These are phyloP conservation scores for Xerocomus amazonicus DNA, from an alignment of 1,284 basidiomycete genomes.

Conservation along the genomic window DNA sequence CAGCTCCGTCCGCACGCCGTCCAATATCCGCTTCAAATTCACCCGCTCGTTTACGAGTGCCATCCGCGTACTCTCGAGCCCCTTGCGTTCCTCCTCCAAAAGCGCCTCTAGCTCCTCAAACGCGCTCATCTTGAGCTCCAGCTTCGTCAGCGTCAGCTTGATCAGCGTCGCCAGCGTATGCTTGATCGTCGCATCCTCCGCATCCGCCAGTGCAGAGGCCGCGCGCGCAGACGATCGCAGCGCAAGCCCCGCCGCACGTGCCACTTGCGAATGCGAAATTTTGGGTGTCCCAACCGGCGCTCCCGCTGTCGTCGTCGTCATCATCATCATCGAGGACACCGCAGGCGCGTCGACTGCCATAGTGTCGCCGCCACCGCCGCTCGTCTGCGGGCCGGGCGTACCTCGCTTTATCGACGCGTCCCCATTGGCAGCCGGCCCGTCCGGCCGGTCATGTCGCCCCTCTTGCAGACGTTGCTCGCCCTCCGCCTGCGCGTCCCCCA, in stretches of 20 bases:
- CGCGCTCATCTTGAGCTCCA: constrained; percentile 89
- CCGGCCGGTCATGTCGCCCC: constrained; percentile 28
- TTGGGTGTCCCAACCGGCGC: constrained; percentile 17
- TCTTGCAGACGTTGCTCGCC: constrained; percentile 16
- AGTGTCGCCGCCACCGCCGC: constrained; percentile 27
- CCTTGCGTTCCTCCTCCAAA: constrained; percentile 80
- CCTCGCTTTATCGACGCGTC: constrained; percentile 16
- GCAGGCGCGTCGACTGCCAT: constrained; percentile 43
- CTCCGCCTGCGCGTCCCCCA: constrained; percentile 17
- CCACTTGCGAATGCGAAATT: constrained; percentile 72
- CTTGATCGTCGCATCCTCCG: constrained; percentile 82
- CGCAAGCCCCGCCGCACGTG: constrained; percentile 78
- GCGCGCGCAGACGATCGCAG: constrained; percentile 89
- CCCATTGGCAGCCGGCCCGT: constrained; percentile 15
- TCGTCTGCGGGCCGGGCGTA: constrained; percentile 25
- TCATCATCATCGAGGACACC: too few species aligned
- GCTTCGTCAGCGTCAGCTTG: constrained; percentile 87
- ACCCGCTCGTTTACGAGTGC: constrained; percentile 65
- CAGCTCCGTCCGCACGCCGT: constrained; percentile 60
- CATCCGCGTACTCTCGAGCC: constrained; percentile 68
- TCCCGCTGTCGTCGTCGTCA: too few species aligned
- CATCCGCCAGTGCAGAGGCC: constrained; percentile 77
- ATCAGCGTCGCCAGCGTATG: constrained; percentile 82
- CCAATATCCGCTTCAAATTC: constrained; percentile 61
- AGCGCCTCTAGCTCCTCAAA: constrained; percentile 90